Evolutionary conservation across 768 basidiomycete genomes (phyloP), one percentile per base, ranked within the genome.

Genomic region (Suillus subluteus): DNA sequence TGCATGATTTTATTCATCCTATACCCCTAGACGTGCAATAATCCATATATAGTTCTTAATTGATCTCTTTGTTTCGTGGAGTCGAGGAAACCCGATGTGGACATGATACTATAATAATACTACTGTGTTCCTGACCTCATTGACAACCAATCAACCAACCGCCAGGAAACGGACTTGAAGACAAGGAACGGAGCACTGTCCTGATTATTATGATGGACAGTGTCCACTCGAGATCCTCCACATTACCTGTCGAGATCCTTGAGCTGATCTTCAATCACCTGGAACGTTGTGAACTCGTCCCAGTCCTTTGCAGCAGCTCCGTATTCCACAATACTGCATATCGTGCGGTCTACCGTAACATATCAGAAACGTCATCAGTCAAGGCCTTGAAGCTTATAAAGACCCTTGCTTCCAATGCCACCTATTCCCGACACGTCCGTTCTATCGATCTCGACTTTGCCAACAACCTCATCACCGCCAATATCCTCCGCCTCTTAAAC

Each of bases 401-500:
- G 26, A 77, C 77, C 0, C 80, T 88, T 43, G 71, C 79, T n/a
- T 68, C 68, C 0, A 83, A 79, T 61, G 69, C 80, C 0, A 32
- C 72, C n/a, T 73, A 84, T 18, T 74, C 81, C 2, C 69, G 69
- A 3, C 73, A 84, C 55, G 85, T 88, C 41, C 82, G 82, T 38
- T 72, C 71, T 1, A 78, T 89, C 58, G 79, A 81, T n/a, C 68
- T 90, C 46, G 80, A 84, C 68, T 81, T 83, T 75, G 65, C 70
- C 58, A 58, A 64, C 2, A 74, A 75, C 62, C 63, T 66, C 48
- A 81, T 84, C n/a, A 84, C 84, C 0, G 73, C 72, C 26, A 85
- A 86, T 70, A 77, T 86, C 66, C 85, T 88, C 69, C 74, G 69
- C 35, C 83, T 88, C 43, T 75, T 89, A n/a, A 78, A 80, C 35